A percentile compares a stretch with the other conserved stretches of the same genome.
Conservation (phyloP, 2,329 filamentous ascomycete genomes). For the Beauveria bassiana region DNA sequence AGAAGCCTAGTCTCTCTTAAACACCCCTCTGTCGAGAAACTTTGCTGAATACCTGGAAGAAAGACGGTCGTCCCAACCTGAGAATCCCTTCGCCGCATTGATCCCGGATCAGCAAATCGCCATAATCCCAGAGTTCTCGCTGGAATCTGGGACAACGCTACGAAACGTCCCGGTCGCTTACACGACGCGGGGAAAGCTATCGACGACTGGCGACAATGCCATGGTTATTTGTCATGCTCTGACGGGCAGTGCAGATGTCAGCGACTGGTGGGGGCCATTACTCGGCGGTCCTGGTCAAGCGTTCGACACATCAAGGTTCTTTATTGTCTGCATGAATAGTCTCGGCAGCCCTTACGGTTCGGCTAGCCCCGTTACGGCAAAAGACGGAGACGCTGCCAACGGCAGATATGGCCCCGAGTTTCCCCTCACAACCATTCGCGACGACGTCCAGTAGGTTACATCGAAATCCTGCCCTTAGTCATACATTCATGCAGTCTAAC, state of each 20-base stretch:
- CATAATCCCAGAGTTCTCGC: slow-evolving; percentile 78
- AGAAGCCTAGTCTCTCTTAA: background rate
- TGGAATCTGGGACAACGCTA: slow-evolving; percentile 84
- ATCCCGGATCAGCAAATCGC: slow-evolving; percentile 86
- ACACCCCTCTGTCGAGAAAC: slow-evolving; percentile 23
- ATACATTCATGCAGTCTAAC: slow-evolving; percentile 14
- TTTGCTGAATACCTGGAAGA: slow-evolving; percentile 59
- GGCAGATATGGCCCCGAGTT: slow-evolving; percentile 92
- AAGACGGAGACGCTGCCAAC: slow-evolving; percentile 66
- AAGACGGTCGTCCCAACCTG: slow-evolving; percentile 63
- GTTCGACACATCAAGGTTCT: slow-evolving; percentile 78
- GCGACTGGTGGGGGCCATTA: slow-evolving; percentile 83
- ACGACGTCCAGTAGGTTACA: slow-evolving; percentile 76
- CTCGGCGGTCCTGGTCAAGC: slow-evolving; percentile 70
- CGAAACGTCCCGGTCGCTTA: slow-evolving; percentile 67
- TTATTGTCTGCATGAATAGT: slow-evolving; percentile 80
- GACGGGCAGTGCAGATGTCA: slow-evolving; percentile 76
- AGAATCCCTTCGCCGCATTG: slow-evolving; percentile 82
- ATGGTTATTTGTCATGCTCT: slow-evolving; percentile 79
- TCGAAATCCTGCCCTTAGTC: background rate
- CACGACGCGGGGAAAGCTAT: slow-evolving; percentile 56
- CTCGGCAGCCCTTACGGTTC: slow-evolving; percentile 79
- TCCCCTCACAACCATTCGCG: slow-evolving; percentile 86
- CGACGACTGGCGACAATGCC: slow-evolving; percentile 52
- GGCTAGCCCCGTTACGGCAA: slow-evolving; percentile 81